Base-by-base conservation (phyloP, 805 yeast species). In the Candida peoriensis region DNA sequence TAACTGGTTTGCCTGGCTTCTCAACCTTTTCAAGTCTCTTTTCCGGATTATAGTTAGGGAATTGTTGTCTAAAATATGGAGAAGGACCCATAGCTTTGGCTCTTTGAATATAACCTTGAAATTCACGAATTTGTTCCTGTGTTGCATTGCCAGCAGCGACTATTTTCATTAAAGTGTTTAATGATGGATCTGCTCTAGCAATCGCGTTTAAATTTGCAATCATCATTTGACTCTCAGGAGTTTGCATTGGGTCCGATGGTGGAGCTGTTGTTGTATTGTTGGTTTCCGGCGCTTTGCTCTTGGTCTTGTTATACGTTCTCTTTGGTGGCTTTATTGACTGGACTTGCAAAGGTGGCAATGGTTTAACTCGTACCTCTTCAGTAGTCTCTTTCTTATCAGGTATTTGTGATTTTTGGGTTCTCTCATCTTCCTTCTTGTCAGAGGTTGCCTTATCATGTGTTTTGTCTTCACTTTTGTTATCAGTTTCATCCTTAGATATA, bases 111-210 rank as follows among this genome's bases (percentile, higher is more conserved):
- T 83, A 84, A 15, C 72, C 78, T 56, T 89, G 95, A 55, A 90
- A 90, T 30, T 75, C 78, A 17, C 74, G 63, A 13, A 90, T 81
- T 55, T 87, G 90, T 6, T 71, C 78, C 5, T 75, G 72, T 1
- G 77, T 57, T 0, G 96, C 96, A 17, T 66, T 69, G 5, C 95
- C 95, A 37, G 81, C 72, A 0, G 97, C 97, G 2, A 90, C 96
- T 5, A 70, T 72, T 42, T 80, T 78, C 96, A 90, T 88, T 34
- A 90, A 61, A 1, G 70, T 60, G 43, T 78, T 81, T 32, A 90
- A 59, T 5, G 78, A 69, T 1, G 76, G 68, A 50, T 88, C 94
- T 5, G 69, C 66, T 26, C 81, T 71, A 0, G 97, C 97, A 59
- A 90, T 78, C 1, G 81, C 68, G 50, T 89, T 89, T 50, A 90